Conservation (phyloP, 2,329 filamentous ascomycete genomes). For the Paraconiothyrium brasiliense region DNA sequence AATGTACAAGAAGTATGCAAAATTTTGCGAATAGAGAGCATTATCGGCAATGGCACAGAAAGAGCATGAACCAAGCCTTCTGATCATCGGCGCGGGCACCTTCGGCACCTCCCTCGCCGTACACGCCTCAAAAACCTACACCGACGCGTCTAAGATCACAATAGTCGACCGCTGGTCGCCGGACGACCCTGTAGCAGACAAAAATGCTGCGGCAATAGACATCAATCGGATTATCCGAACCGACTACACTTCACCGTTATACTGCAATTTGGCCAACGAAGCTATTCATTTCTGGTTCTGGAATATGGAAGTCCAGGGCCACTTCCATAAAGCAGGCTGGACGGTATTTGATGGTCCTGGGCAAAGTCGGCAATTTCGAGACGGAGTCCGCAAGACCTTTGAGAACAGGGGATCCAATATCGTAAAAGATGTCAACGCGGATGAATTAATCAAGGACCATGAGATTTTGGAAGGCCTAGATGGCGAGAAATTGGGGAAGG, state of each 20-base stretch:
- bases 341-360: background rate
- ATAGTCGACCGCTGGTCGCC: constrained; percentile 2
- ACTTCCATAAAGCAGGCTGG: constrained; percentile 3
- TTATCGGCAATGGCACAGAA: background rate
- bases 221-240: constrained; percentile 5
- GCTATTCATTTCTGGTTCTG: constrained; percentile 4
- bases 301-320: background rate
- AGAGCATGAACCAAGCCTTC: background rate
- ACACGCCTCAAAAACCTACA: background rate
- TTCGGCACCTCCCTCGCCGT: constrained; percentile 1
- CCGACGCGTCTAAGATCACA: background rate
- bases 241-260: background rate
- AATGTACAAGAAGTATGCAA: background rate
- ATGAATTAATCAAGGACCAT: background rate
- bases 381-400: background rate
- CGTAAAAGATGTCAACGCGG: background rate
- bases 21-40: background rate
- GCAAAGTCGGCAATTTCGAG: background rate
- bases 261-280: constrained; percentile 1
- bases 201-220: background rate
- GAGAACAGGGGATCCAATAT: background rate
- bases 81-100: constrained; percentile 4
- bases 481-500: background rate
- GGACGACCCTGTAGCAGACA: background rate
- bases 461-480: background rate